Evolutionary conservation across 306 rosid genomes (phyloP), one percentile per base, ranked within the genome.

Genomic region (Coriaria nepalensis): DNA sequence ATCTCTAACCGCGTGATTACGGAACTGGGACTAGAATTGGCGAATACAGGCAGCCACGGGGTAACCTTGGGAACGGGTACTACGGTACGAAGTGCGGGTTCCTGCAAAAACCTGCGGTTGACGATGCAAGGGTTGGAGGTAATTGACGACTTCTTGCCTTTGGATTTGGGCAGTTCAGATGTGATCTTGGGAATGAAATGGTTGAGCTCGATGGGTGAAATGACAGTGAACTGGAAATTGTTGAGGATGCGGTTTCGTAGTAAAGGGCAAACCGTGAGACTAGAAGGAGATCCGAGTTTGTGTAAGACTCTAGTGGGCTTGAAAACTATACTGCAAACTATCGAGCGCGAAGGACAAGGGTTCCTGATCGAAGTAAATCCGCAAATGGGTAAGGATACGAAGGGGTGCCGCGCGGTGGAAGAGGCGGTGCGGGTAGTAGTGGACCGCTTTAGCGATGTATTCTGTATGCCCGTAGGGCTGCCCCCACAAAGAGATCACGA

Each of bases 321-420:
- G 29, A 20, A 20, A 20, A 20, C 29, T 1, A 20, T 20, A 20
- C 29, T 20, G 29, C 29, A 20, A 20, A 20, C 29, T 20, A 20
- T 20, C 29, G 29, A 20, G 68, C 42, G 10, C 43, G 64, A 15
- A 57, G 40, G 32, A 59, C 15, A 43, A 13, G 44, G 4, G 66
- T 20, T 20, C 29, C 29, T 20, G 29, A 20, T 20, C 29, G n/a
- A n/a, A n/a, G n/a, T n/a, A n/a, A n/a, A n/a, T n/a, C n/a, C n/a
- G n/a, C n/a, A n/a, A n/a, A n/a, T n/a, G n/a, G n/a, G n/a, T n/a
- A n/a, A n/a, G n/a, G n/a, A n/a, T n/a, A n/a, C n/a, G n/a, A n/a
- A n/a, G n/a, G n/a, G n/a, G n/a, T n/a, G n/a, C n/a, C n/a, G 29
- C 29, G 29, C 29, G 29, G 29, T 20, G 29, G 29, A 20, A 20